A percentile compares a stretch with the other conserved stretches of the same genome.
Evolutionary conservation across 2,329 filamentous ascomycete genomes (phyloP).

Genomic region (Verticillium dahliae): DNA sequence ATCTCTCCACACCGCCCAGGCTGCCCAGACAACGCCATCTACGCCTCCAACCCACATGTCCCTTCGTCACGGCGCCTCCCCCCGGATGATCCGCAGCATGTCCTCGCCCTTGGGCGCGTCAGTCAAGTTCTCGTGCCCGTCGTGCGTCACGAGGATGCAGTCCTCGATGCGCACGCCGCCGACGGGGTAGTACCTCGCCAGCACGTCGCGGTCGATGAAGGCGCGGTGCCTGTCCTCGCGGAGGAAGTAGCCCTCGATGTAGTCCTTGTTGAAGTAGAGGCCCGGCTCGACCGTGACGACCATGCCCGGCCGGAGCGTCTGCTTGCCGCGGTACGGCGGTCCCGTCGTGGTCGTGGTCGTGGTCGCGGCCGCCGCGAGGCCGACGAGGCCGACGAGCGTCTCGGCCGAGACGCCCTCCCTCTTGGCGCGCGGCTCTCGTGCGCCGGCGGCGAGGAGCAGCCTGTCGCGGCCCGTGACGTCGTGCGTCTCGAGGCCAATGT

Average conservation of each 20-base stretch:
- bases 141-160: constrained; percentile 72
- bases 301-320: constrained; percentile 52
- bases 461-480: constrained; percentile 42
- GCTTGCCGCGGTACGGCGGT: constrained; percentile 23
- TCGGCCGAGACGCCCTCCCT: constrained; percentile 31
- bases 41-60: too few relatives aligned
- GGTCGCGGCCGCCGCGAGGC: too few relatives aligned
- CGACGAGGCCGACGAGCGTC: constrained; percentile 16
- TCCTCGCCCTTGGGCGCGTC: constrained; percentile 67
- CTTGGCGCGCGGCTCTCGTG: constrained; percentile 28
- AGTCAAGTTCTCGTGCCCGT: constrained; percentile 73
- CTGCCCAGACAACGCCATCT: too few relatives aligned
- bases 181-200: constrained; percentile 67
- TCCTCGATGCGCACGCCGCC: constrained; percentile 94
- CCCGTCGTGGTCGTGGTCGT: constrained; percentile 15
- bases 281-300: constrained; percentile 78
- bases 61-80: constrained; percentile 9
- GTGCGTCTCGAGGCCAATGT: constrained; percentile 60
- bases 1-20: too few relatives aligned
- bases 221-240: constrained; percentile 48
- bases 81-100: constrained; percentile 56
- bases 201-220: constrained; percentile 58
- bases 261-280: constrained; percentile 69
- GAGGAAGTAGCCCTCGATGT: constrained; percentile 64
- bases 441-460: constrained; percentile 22